phyloP scores from a whole-genome alignment of 2,329 filamentous ascomycete genomes.

The Alternaria brassicae region DNA sequence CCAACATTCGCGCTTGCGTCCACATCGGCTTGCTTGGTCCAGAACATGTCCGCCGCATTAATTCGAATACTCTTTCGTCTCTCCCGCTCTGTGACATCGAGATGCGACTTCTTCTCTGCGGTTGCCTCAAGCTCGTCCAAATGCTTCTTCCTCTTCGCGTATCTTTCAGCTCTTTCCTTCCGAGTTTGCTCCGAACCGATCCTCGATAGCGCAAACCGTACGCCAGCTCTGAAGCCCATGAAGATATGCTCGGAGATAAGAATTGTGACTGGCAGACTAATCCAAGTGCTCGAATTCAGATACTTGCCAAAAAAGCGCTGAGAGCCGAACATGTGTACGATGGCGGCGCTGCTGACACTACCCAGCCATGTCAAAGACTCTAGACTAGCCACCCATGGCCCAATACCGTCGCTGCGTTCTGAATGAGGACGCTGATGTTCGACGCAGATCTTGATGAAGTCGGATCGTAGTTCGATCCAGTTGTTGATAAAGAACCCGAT shows the following conservation, averaged over 20 bases:
- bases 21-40: slow-evolving; percentile 40
- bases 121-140: slow-evolving; percentile 38
- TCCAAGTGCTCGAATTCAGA: slow-evolving; percentile 34
- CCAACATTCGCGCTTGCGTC: slow-evolving; percentile 33
- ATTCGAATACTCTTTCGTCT: slow-evolving; percentile 43
- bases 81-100: slow-evolving; percentile 35
- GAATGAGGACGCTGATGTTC: slow-evolving; percentile 42
- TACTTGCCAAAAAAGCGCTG: slow-evolving; percentile 21
- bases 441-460: slow-evolving; percentile 45
- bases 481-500: slow-evolving; percentile 49
- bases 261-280: slow-evolving; percentile 40
- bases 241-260: slow-evolving; percentile 46
- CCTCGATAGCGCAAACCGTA: slow-evolving; percentile 33
- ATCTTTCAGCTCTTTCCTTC: slow-evolving; percentile 35
- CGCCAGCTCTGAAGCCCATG: slow-evolving; percentile 38
- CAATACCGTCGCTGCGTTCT: slow-evolving; percentile 41
- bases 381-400: slow-evolving; percentile 43
- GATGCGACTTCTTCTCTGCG: slow-evolving; percentile 20
- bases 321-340: slow-evolving; percentile 43
- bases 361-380: slow-evolving; percentile 46
- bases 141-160: slow-evolving; percentile 37
- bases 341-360: slow-evolving; percentile 42
- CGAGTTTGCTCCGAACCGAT: slow-evolving; percentile 43
- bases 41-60: slow-evolving; percentile 41
- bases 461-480: slow-evolving; percentile 46